Conservation (phyloP, 1,139 yeast genomes). For the Zygotorulaspora mrakii region DNA sequence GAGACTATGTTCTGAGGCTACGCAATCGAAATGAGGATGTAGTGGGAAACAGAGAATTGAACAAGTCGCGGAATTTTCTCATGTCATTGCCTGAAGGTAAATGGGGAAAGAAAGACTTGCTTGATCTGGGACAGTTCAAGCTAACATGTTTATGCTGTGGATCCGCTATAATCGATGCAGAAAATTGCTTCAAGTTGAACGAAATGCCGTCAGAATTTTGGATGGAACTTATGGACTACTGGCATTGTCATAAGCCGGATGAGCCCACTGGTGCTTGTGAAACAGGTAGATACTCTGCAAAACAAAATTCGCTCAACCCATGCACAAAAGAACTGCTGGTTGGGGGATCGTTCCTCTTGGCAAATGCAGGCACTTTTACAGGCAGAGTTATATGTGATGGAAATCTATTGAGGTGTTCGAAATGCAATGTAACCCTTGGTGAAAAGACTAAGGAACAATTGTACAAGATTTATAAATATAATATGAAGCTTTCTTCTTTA, state of each 20-base stretch:
- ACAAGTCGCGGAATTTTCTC: conserved; percentile 15
- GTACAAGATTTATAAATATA: conserved; percentile 29
- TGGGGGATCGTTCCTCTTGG: conserved; percentile 28
- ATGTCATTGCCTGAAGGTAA: conserved; percentile 21
- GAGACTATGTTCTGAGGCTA: conserved; percentile 13
- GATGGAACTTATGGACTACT: conserved; percentile 94
- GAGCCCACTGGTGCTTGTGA: conserved; percentile 33
- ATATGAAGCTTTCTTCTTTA: conserved; percentile 13
- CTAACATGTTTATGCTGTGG: conserved; percentile 24
- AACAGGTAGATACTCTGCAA: conserved; percentile 4
- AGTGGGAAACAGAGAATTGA: conserved; percentile 1
- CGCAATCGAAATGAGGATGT: conserved; percentile 6
- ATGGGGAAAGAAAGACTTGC: conserved; percentile 24
- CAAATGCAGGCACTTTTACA: conserved; percentile 17
- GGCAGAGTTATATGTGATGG: conserved; percentile 5
- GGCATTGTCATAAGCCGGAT: conserved; percentile 96
- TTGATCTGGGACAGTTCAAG: conserved; percentile 8
- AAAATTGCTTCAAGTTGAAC: conserved; percentile 36
- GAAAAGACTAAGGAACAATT: conserved; percentile 18
- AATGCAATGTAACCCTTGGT: conserved; percentile 24
- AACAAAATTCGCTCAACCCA: conserved; percentile 11
- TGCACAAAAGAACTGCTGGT: conserved; percentile 25
- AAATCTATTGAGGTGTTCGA: conserved; percentile 14
- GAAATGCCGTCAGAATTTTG: conserved; percentile 91
- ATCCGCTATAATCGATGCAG: conserved; percentile 11